A percentile compares a stretch with the other conserved stretches of the same genome.
These are phyloP conservation scores for Lomentospora prolificans DNA, from an alignment of 2,329 filamentous ascomycete genomes.

Conservation along the genomic window DNA sequence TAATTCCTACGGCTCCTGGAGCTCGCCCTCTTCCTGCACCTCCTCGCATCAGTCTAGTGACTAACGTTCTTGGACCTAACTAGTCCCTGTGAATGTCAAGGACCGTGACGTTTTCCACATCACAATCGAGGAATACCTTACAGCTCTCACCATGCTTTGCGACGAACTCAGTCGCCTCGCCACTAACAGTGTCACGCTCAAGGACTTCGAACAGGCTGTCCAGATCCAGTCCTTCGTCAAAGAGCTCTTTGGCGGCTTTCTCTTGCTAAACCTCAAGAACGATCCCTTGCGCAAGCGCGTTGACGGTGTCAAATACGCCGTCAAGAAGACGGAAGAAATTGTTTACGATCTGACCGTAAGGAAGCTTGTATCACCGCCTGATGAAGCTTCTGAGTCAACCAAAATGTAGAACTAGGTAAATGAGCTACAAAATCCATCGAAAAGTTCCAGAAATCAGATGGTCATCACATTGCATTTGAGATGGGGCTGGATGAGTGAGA, in stretches of 20 bases:
- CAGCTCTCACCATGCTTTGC: conserved; percentile 75
- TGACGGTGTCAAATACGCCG: conserved; percentile 91
- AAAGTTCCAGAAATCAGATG: no score
- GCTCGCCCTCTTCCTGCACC: no score
- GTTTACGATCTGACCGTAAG: conserved; percentile 90
- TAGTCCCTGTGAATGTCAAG: conserved; percentile 86
- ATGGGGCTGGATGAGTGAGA: background rate
- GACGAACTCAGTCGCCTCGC: conserved; percentile 87
- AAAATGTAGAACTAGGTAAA: background rate
- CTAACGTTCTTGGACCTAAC: background rate
- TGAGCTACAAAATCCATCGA: background rate
- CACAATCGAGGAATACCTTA: conserved; percentile 93
- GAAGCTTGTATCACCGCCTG: conserved; percentile 48
- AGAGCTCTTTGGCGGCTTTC: conserved; percentile 90
- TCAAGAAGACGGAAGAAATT: conserved; percentile 97
- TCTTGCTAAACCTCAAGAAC: conserved; percentile 95
- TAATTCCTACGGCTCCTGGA: no score
- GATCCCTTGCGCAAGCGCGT: conserved; percentile 79
- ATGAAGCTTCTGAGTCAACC: background rate
- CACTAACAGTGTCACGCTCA: conserved; percentile 87
- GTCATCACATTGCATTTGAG: no score
- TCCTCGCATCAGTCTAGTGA: background rate
- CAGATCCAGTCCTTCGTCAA: conserved; percentile 89
- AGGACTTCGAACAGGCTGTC: conserved; percentile 76
- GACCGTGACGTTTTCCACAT: conserved; percentile 86